Percentiles rank a stretch among this genome's conserved stretches.
Evolutionary conservation across 176 grass and related monocot species (phyloP).

Genomic region (Saccharum spontaneum): DNA sequence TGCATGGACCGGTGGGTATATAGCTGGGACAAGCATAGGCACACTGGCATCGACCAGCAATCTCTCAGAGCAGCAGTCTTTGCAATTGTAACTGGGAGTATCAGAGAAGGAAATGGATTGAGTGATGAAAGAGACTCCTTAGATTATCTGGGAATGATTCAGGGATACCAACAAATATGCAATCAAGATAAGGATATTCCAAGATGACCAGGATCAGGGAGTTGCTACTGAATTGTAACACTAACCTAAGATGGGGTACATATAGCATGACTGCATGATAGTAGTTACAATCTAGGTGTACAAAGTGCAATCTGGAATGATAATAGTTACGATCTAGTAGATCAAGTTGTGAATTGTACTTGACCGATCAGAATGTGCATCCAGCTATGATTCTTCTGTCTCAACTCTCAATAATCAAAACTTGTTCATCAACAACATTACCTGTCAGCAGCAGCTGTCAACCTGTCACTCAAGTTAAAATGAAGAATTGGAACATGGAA

Average conservation of each 20-base stretch:
- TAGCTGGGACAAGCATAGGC: constrained; percentile 84
- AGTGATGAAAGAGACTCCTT: neutral
- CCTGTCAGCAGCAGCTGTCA: neutral
- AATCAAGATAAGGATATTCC: neutral
- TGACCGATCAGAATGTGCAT: neutral
- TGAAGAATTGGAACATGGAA: neutral
- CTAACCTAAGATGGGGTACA: neutral
- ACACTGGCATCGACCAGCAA: constrained; percentile 42
- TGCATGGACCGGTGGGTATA: constrained; percentile 85
- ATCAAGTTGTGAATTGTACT: constrained; percentile 9
- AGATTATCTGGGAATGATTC: neutral
- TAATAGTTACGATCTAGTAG: neutral
- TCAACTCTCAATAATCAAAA: neutral
- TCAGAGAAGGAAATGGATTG: neutral
- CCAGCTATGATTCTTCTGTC: neutral
- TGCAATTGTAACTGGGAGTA: constrained; percentile 20
- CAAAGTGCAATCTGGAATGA: neutral
- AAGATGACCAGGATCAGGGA: neutral
- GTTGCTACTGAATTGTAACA: constrained; percentile 6
- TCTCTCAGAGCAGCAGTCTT: constrained; percentile 17
- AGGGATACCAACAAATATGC: neutral
- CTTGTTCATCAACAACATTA: neutral
- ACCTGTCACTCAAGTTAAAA: neutral
- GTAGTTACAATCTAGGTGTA: neutral
- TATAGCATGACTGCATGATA: neutral